Evolutionary conservation across 768 basidiomycete genomes (phyloP), one percentile per base, ranked within the genome.

Genomic region (Dendrothele bispora): DNA sequence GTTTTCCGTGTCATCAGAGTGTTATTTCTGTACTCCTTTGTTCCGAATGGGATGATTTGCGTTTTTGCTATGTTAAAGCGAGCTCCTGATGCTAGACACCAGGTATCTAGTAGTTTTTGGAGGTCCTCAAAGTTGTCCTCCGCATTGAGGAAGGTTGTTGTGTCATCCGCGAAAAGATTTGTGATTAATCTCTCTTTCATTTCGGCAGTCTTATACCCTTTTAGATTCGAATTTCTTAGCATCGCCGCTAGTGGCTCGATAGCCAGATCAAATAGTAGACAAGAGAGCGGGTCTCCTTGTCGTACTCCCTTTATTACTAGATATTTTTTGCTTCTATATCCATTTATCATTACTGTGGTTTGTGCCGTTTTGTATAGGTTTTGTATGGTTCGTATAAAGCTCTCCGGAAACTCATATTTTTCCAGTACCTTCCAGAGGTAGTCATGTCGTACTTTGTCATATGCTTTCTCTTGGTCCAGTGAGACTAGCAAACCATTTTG

Each of bases 211-310:
- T 35, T 20, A 15, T 57, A 55, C 4, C 62, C 64, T 14, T 37
- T 5, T 0, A 67, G 37, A 8, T 41, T 18, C 10, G 56, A 49
- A 12, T 41, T 49, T 20, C 64, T 35, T 0, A 66, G 27, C 22
- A 54, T 12, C 57, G 59, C 41, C 61, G 61, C 3, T 61, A 67
- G 39, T 28, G 28, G 42, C 11, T 43, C 28, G 21, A 43, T 29
- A 0, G 65, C 61, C 0, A 66, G n/a, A 48, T 64, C 42, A 12
- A 62, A 67, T 0, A 67, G 53, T 0, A 66, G 51, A 49, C 65
- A 67, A 0, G 58, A 64, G 0, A 65, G 48, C 0, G 63, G 59
- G 49, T 65, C 63, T 12, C 61, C 63, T 18, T 68, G 67, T 11
- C 62, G 3, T 0, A 66, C 64, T 0, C 66, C 64, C 15, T 60